phyloP scores from a whole-genome alignment of 1,139 yeast species.

The Insectozyma bohioensis region DNA sequence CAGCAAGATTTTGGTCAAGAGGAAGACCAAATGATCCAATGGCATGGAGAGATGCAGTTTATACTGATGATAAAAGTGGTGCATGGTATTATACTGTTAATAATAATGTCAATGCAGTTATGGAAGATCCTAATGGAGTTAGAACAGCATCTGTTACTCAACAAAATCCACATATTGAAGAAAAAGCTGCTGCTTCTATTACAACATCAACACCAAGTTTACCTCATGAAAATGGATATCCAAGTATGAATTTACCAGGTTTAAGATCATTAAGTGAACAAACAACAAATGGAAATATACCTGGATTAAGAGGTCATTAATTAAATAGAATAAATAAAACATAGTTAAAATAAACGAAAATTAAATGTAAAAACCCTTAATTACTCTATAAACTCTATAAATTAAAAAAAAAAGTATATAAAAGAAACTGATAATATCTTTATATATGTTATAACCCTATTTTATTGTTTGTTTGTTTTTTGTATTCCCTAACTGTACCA shows the following conservation, averaged over 20 bases:
- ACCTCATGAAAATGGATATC: not conserved
- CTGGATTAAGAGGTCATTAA: constrained; percentile 10
- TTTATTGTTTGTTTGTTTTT: no score
- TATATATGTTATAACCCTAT: constrained; percentile 2
- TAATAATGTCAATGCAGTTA: constrained; percentile 60
- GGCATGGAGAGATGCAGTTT: constrained; percentile 77
- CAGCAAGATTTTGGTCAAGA: constrained; percentile 94
- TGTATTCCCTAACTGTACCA: constrained; percentile 19
- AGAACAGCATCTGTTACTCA: constrained; percentile 2
- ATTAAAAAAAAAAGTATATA: constrained; percentile 1
- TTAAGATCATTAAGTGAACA: constrained; percentile 6
- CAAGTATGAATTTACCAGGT: constrained; percentile 8
- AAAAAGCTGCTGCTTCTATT: constrained; percentile 2
- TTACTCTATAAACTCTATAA: constrained; percentile 6
- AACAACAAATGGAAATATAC: constrained; percentile 5
- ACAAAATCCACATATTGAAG: constrained; percentile 4
- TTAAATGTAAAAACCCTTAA: not conserved
- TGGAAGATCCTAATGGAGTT: constrained; percentile 29
- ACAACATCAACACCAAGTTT: not conserved
- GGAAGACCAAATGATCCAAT: constrained; percentile 87
- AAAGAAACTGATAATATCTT: constrained; percentile 1
- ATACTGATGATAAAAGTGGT: constrained; percentile 65
- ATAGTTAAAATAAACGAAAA: not conserved
- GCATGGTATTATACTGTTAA: constrained; percentile 75
- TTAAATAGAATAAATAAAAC: not conserved